Percentiles rank a stretch among this genome's conserved stretches.
Conservation (phyloP, 163 green algal species). For the Scenedesmus sp. region DNA sequence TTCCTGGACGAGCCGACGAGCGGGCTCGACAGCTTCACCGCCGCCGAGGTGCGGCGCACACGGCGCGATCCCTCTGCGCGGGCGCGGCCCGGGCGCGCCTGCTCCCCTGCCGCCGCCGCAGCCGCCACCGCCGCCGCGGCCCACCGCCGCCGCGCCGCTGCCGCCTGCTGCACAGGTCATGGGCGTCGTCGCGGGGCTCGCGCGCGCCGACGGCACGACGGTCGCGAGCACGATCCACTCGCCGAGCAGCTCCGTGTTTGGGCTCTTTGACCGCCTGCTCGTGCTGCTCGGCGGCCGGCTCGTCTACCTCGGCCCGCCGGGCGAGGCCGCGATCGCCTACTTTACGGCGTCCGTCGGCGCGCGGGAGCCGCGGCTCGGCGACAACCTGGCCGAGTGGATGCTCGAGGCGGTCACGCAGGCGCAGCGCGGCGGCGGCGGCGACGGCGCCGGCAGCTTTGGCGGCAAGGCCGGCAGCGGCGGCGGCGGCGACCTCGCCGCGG, state of each 20-base stretch:
- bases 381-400: constrained; percentile 72
- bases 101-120: too few species aligned
- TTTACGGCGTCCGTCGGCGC: constrained; percentile 18
- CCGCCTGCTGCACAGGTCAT: too few species aligned
- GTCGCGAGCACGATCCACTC: constrained; percentile 55
- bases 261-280: constrained; percentile 56
- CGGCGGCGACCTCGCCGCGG: not conserved
- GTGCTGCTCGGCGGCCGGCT: constrained; percentile 64
- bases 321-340: constrained; percentile 9
- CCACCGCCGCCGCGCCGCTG: too few species aligned
- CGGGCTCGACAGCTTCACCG: constrained; percentile 83
- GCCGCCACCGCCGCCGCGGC: too few species aligned
- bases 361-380: constrained; percentile 35
- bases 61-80: too few species aligned
- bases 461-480: too few species aligned
- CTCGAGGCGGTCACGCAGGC: constrained; percentile 78
- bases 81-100: too few species aligned
- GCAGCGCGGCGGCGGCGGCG: constrained; percentile 45
- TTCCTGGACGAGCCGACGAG: constrained; percentile 85
- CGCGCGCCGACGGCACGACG: constrained; percentile 49
- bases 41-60: too few species aligned
- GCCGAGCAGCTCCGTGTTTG: constrained; percentile 43
- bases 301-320: constrained; percentile 63
- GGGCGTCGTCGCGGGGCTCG: constrained; percentile 75
- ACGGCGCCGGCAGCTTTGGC: too few species aligned